A percentile compares a stretch with the other conserved stretches of the same genome.
Conservation (phyloP, 441 rosid species). For the Pelargonium citronellum region DNA sequence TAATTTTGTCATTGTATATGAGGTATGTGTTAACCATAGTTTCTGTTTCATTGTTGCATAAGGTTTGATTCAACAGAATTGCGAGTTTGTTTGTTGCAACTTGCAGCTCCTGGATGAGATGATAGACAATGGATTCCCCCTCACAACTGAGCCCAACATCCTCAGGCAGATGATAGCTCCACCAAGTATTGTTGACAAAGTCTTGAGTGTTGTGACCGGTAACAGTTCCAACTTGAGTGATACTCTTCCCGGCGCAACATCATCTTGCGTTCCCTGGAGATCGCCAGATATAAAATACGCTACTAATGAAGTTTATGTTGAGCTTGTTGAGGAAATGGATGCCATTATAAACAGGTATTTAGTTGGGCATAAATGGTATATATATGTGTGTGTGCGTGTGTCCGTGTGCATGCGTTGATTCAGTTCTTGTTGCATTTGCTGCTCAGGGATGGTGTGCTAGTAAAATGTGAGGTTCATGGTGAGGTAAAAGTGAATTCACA, state of each 20-base stretch:
- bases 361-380: not conserved
- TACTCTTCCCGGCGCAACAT: slow-evolving; percentile 77
- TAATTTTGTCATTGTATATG: slow-evolving; percentile 89
- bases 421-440: slow-evolving; percentile 21
- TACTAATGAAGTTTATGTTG: slow-evolving; percentile 81
- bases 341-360: slow-evolving; percentile 67
- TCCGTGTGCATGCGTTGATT: not conserved
- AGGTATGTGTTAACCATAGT: slow-evolving; percentile 40
- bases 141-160: slow-evolving; percentile 87
- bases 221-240: slow-evolving; percentile 74
- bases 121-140: slow-evolving; percentile 98
- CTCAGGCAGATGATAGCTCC: slow-evolving; percentile 94
- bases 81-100: slow-evolving; percentile 13
- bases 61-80: slow-evolving; percentile 14
- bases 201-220: slow-evolving; percentile 92
- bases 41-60: not conserved
- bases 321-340: slow-evolving; percentile 94
- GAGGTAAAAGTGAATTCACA: slow-evolving; percentile 83
- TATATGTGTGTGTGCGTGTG: too few relatives aligned
- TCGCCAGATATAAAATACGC: slow-evolving; percentile 76
- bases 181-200: slow-evolving; percentile 79
- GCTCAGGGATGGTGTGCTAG: slow-evolving; percentile 71
- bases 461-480: slow-evolving; percentile 83
- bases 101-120: slow-evolving; percentile 94
- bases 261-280: slow-evolving; percentile 93